Base-by-base conservation (phyloP, 169 alveolate species). In the Pseudocohnilembus persalinus region DNA sequence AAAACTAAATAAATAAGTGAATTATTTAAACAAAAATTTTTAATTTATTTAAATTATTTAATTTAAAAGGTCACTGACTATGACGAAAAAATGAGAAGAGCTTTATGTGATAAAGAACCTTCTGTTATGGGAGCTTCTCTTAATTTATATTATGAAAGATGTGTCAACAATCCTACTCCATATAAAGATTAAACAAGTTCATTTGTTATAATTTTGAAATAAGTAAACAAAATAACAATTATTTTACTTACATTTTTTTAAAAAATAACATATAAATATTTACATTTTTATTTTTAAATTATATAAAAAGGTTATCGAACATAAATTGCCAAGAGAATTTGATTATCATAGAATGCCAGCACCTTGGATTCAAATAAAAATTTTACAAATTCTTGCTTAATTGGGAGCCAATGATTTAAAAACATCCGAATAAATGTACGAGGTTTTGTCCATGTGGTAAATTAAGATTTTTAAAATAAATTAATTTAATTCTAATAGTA, bases 281-380 rank as follows among this genome's bases (percentile, higher is more conserved):
- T n/a, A n/a, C n/a, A n/a, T n/a, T n/a, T 30, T 74, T 1, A 72
- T 81, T 77, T 35, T 81, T 11, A 81, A 81, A 81, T 81, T 72
- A 73, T n/a, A n/a, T n/a, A n/a, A n/a, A n/a, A n/a, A n/a, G n/a
- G 74, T 98, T 33, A 91, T 96, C 30, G 99, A 97, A 32, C 98
- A 97, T 84, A 94, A 96, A 86, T 92, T 97, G 74, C 99, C 99
- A 64, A 92, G 96, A 82, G 99, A 97, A 72, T 98, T 92, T 89
- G 99, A 98, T 83, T 98, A 98, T 89, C 99, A 97, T 88, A 88
- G 98, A 65, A 93, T 98, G 81, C 99, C 99, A 30, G 99, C 99
- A 16, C 99, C 99, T n/a, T 98, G 99, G 99, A 92, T 97, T 72
- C 97, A 98, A 93, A 97, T 96, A 33, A 95, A 93, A 89, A 91